Percentiles rank a stretch among this genome's conserved stretches.
Conservation (phyloP, 371 early-diverging fungal genomes). For the Mortierella sp. region DNA sequence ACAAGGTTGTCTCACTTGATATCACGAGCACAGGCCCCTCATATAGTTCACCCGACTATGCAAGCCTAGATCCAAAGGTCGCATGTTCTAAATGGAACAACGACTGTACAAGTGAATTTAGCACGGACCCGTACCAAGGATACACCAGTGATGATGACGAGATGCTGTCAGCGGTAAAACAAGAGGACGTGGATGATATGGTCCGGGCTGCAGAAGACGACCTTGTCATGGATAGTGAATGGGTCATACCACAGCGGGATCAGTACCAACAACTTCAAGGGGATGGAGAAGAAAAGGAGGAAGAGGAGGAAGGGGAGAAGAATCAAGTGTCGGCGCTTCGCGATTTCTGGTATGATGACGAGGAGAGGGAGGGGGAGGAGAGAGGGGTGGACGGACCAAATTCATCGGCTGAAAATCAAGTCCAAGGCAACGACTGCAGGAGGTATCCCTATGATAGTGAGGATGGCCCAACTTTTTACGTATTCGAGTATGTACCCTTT, state of each 20-base stretch:
- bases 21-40: background rate
- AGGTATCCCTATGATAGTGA: background rate
- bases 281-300: too few relatives aligned
- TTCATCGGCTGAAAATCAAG: background rate
- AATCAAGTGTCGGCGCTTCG: constrained; percentile 2
- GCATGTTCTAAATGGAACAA: background rate
- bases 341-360: background rate
- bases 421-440: background rate
- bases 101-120: background rate
- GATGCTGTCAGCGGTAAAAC: background rate
- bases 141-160: background rate
- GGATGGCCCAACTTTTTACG: background rate
- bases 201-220: constrained; percentile 27
- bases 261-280: background rate
- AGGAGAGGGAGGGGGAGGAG: background rate
- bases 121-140: background rate
- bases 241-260: background rate
- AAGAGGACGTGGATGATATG: constrained; percentile 9
- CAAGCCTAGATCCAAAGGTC: background rate
- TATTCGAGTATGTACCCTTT: constrained; percentile 26
- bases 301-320: constrained; percentile 1
- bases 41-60: too few relatives aligned
- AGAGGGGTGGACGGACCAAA: background rate
- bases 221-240: constrained; percentile 32
- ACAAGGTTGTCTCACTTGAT: background rate